These are phyloP conservation scores for Mycena latifolia DNA, from an alignment of 768 basidiomycete species.

Conservation along the genomic window DNA sequence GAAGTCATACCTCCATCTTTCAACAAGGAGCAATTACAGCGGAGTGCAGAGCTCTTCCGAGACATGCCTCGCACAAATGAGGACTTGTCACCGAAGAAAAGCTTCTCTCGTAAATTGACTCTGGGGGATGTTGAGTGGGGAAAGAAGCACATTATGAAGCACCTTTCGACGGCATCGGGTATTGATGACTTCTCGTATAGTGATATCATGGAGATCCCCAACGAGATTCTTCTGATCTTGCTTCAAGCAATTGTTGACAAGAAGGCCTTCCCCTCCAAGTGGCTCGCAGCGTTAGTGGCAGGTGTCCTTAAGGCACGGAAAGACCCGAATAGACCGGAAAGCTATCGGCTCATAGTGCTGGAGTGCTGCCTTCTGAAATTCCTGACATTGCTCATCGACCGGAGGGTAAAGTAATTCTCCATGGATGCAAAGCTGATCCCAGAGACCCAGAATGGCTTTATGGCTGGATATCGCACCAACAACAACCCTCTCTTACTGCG, in stretches of 20 bases:
- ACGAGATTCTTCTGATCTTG: background rate
- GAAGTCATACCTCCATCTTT: slow-evolving; percentile 4
- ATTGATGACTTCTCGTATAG: background rate
- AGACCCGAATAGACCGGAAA: slow-evolving; percentile 26
- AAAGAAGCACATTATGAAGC: background rate
- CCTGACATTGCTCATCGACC: slow-evolving; percentile 39
- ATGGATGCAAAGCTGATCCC: slow-evolving; percentile 38
- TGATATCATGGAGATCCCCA: slow-evolving; percentile 1
- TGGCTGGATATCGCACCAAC: slow-evolving; percentile 41
- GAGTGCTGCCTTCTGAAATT: slow-evolving; percentile 40
- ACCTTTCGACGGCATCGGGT: background rate
- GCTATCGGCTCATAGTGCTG: slow-evolving; percentile 35
- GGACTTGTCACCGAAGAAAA: slow-evolving; percentile 17
- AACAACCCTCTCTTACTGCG: slow-evolving; percentile 45
- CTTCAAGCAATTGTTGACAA: background rate
- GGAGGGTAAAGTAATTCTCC: slow-evolving; percentile 33
- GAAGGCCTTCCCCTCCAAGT: background rate
- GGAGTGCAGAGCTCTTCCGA: background rate
- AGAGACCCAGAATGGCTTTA: slow-evolving; percentile 47
- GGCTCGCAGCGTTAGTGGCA: slow-evolving; percentile 6
- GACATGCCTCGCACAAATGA: slow-evolving; percentile 13
- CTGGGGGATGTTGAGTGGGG: background rate
- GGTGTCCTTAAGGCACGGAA: slow-evolving; percentile 35
- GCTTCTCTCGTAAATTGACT: slow-evolving; percentile 3
- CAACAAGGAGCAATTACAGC: slow-evolving; percentile 9